Base-by-base conservation (phyloP, 208 protist genomes). In the Leishmania major region DNA sequence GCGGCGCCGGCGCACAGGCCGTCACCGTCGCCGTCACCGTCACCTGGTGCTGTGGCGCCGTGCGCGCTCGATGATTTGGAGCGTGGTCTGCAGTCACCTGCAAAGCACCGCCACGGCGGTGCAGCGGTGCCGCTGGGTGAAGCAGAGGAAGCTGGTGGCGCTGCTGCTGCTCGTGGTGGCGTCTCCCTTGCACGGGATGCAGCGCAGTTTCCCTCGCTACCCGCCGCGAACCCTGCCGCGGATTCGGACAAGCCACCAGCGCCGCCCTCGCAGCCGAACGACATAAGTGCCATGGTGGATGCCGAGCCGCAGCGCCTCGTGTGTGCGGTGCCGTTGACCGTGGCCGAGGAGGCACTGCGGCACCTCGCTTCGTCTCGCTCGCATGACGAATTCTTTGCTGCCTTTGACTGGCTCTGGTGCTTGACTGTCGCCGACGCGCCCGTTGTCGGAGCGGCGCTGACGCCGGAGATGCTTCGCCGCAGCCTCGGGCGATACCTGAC, bases 331-430 rank as follows among this genome's bases (percentile, higher is more conserved):
- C 90, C 90, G 19, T 78, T 73, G 31, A 28, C 67, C 22, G 64
- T 93, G 5, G 71, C 83, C 2, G 76, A 79, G 37, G 79, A 84
- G 49, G 69, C 84, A 43, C 74, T 96, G 49, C 87, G 79, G 11
- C 79, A 84, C 71, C 76, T 95, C 49, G 80, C 83, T n/a, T 78
- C 62, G 3, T 80, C 80, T 71, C 35, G 70, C 75, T 92, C 84
- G 1, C 94, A 97, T 80, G 86, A 87, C 17, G 87, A 89, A 37
- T 97, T 94, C 85, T 96, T 96, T 64, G 70, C 70, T 51, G 79
- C 86, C 28, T 77, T 97, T 53, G 91, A 97, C 66, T 78, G 82
- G 72, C 66, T 97, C 40, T 96, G 92, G 92, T 95, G 91, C 67
- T 57, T 97, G 43, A 91, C 89, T 37, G 88, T 93, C 37, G 92